These are phyloP conservation scores for Chaetomium sp. DNA, from an alignment of 2,329 filamentous ascomycete genomes.

Conservation along the genomic window DNA sequence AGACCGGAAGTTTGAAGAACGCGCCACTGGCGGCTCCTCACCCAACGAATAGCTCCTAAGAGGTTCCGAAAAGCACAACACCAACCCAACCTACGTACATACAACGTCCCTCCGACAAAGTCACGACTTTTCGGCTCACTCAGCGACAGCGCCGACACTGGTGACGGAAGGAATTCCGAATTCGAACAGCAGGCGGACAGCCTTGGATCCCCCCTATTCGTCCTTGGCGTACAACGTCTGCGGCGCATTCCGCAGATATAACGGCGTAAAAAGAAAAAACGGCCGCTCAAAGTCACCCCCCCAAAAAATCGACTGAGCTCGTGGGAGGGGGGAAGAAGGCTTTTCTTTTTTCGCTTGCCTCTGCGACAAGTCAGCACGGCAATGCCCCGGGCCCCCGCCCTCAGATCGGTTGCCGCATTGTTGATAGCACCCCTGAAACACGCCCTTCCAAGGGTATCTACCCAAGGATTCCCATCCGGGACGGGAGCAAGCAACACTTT, in stretches of 20 bases:
- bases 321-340: neutral
- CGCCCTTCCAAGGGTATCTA: constrained; percentile 29
- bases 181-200: neutral
- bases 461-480: constrained; percentile 29
- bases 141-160: neutral
- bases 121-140: neutral
- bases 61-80: neutral
- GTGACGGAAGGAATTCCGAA: neutral
- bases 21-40: neutral
- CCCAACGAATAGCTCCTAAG: neutral
- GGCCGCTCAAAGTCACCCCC: neutral
- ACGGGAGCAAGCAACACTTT: constrained; percentile 26
- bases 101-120: neutral
- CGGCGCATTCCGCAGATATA: neutral
- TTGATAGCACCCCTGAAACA: constrained; percentile 44
- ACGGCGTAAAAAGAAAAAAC: constrained; percentile 7
- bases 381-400: constrained; percentile 34
- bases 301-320: neutral
- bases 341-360: constrained; percentile 26
- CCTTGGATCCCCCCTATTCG: neutral
- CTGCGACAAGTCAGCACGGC: constrained; percentile 23
- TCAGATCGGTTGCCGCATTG: constrained; percentile 37
- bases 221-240: neutral
- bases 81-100: neutral
- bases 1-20: no score